Evolutionary conservation across 75 land plant genomes (phyloP), one percentile per base, ranked within the genome.

Genomic region (Azolla pinnata): DNA sequence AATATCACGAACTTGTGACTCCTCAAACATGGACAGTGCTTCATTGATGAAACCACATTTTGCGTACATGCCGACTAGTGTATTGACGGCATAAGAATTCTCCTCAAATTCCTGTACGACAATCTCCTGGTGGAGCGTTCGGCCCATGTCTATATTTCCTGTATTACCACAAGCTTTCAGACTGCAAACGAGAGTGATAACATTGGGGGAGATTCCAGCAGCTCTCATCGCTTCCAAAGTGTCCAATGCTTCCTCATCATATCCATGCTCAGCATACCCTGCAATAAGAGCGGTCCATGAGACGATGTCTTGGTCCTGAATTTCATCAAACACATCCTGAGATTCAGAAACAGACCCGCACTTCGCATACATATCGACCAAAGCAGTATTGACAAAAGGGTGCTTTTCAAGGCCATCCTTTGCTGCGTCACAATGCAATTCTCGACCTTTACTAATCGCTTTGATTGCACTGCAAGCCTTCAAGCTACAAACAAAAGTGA

Each of bases 341-440:
- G 61, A 30, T 19, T 63, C 66, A 31, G 2, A 18, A 29, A 54
- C 12, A n/a, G 9, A 18, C 1, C 66, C 66, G 54, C 29, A 54
- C 25, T 53, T 63, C 9, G 44, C 58, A 53, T 63, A 63, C 66
- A 63, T 53, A 10, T 52, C 57, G 2, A 63, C 58, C 57, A 63
- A 31, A 18, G 23, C 54, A 23, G 4, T 33, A 21, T 17, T 27
- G 16, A 63, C 14, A 33, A 10, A 10, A 14, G n/a, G 30, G 31
- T 52, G 30, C 21, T 12, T 19, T 32, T 53, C 29, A 27, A 63
- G 7, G 10, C 66, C 58, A 0, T 53, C 25, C 21, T 31, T 19
- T 9, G 33, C 9, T 0, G 81, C 25, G 40, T 76, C 59, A 26
- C 82, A 79, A 68, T 85, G 88, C 38, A 74, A 77, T 71, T 79